These are phyloP conservation scores for Dioscorea cayenensis DNA, from an alignment of 116 monocot genomes.

Conservation along the genomic window DNA sequence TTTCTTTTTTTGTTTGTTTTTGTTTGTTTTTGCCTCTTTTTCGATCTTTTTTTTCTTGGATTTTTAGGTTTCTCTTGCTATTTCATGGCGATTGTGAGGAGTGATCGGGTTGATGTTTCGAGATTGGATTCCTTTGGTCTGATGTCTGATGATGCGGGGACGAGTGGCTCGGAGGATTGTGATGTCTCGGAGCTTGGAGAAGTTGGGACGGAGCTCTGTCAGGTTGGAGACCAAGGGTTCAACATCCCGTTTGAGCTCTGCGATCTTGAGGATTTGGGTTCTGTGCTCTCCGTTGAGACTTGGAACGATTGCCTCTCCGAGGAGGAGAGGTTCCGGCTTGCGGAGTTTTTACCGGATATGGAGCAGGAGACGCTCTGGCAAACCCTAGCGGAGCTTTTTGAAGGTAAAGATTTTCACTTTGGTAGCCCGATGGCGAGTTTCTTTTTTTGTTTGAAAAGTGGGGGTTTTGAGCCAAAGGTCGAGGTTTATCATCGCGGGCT, in stretches of 20 bases:
- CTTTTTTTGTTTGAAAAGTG: slow-evolving; percentile 52
- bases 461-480: slow-evolving; percentile 50
- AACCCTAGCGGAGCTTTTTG: slow-evolving; percentile 46
- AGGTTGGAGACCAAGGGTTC: slow-evolving; percentile 62
- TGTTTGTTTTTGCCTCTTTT: background rate
- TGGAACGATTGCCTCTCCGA: slow-evolving; percentile 76
- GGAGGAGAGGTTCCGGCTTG: slow-evolving; percentile 52
- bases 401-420: slow-evolving; percentile 69
- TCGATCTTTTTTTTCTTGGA: background rate
- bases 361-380: slow-evolving; percentile 47
- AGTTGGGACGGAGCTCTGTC: slow-evolving; percentile 60
- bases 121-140: background rate
- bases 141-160: slow-evolving; percentile 27
- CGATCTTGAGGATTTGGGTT: slow-evolving; percentile 42
- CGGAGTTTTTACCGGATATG: slow-evolving; percentile 69
- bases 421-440: slow-evolving; percentile 46
- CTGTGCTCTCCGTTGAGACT: slow-evolving; percentile 56
- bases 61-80: background rate
- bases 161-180: slow-evolving; percentile 64
- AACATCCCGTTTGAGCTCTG: slow-evolving; percentile 64
- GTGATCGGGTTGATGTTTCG: background rate
- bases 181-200: slow-evolving; percentile 64
- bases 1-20: background rate
- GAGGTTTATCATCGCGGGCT: slow-evolving; percentile 42
- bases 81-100: slow-evolving; percentile 8